phyloP scores from a whole-genome alignment of 169 alveolate species.

The Cryptosporidium meleagridis region DNA sequence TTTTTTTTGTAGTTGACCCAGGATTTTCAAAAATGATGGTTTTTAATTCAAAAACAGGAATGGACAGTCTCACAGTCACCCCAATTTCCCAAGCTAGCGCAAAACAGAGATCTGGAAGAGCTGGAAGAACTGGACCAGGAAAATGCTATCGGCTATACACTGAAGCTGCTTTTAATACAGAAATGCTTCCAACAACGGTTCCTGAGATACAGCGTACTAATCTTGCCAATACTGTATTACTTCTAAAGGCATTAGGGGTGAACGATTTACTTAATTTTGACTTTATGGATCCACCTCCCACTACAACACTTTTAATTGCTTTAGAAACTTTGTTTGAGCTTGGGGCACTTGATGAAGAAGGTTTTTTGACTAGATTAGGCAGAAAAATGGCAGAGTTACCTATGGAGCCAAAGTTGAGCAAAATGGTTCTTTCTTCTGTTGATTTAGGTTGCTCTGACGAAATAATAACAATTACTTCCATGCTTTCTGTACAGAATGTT shows the following conservation, averaged over 20 bases:
- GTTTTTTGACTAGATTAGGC: slow-evolving; percentile 98
- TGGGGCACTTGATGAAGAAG: slow-evolving; percentile 99
- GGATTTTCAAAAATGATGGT: slow-evolving; percentile 98
- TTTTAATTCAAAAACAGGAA: slow-evolving; percentile 97
- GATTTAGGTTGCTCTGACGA: slow-evolving; percentile 98
- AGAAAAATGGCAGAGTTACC: slow-evolving; percentile 99
- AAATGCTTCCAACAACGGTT: slow-evolving; percentile 98
- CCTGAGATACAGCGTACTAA: slow-evolving; percentile 99
- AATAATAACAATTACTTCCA: slow-evolving; percentile 96
- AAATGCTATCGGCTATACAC: slow-evolving; percentile 99
- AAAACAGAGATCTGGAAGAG: slow-evolving; percentile 99
- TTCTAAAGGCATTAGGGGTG: slow-evolving; percentile 99
- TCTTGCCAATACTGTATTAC: slow-evolving; percentile 96
- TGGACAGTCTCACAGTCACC: slow-evolving; percentile 97
- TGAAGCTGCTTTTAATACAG: slow-evolving; percentile 96
- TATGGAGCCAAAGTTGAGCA: slow-evolving; percentile 96
- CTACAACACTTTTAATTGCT: slow-evolving; percentile 95
- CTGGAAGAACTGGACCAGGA: slow-evolving; percentile 99
- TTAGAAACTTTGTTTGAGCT: slow-evolving; percentile 96
- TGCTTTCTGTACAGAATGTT: slow-evolving; percentile 97
- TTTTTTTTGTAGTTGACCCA: slow-evolving; percentile 99
- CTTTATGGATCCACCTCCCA: slow-evolving; percentile 99
- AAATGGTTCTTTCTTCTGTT: slow-evolving; percentile 97
- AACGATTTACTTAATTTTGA: slow-evolving; percentile 98
- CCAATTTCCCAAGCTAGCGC: slow-evolving; percentile 99